Evolutionary conservation across 495 filamentous ascomycete species (phyloP), one percentile per base, ranked within the genome.

Genomic region (Parathielavia hyrcaniae): DNA sequence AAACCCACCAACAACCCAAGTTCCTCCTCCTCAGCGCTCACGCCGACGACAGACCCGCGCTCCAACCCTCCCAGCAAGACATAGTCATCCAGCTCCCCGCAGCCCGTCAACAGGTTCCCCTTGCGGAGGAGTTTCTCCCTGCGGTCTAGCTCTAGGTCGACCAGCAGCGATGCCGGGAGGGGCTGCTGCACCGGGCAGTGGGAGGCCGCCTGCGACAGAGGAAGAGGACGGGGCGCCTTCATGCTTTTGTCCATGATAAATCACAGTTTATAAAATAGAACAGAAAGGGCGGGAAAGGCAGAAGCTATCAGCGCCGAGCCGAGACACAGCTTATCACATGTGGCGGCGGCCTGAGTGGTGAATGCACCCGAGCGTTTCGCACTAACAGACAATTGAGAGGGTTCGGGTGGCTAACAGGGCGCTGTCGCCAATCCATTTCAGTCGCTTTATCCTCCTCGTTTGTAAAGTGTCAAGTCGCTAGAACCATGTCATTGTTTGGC

Each of bases 41-140:
- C 53, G 0, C 79, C 80, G 0, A 79, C 72, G 0, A 82, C 74
- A n/a, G 64, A 58, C 1, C 79, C 79, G 13, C 73, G 61, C 62
- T 77, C 71, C 5, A 79, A 64, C 13, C 79, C 77, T 17, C 71
- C 73, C 14, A 72, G 58, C 16, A 81, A 63, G 12, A 79, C 71
- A 19, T 69, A 39, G 4, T 74, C 66, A 63, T 82, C 79, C 30
- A 82, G 62, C 44, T 74, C 77, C 12, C 13, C 32, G 52, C 75
- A 77, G 20, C 75, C 77, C 1, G 68, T 76, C 46, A 49, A 30
- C 22, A 73, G 36, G 2, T 56, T 55, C 0, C 67, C 70, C 19
- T 17, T 40, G 3, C 4, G 39, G 55, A 14, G 52, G 2, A 67
- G 61, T 9, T 20, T 19, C 26, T 55, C 45, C 34, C 63, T 62